These are phyloP conservation scores for Diaporthe sp. DNA, from an alignment of 2,329 filamentous ascomycete species.

Conservation along the genomic window DNA sequence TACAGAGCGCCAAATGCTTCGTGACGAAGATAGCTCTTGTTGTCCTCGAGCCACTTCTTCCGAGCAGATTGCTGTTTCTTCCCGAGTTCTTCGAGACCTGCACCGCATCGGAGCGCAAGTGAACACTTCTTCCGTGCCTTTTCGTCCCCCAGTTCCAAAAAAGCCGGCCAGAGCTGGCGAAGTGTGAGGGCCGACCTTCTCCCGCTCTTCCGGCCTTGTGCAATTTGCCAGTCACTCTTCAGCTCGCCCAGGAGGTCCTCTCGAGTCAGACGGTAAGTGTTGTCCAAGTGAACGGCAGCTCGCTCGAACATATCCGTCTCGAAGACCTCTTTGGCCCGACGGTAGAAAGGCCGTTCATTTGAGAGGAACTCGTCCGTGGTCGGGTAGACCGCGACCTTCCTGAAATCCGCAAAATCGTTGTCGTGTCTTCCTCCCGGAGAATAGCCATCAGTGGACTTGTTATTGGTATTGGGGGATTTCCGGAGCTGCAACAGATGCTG, in stretches of 20 bases:
- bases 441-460: conserved; percentile 33
- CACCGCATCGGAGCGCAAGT: conserved; percentile 55
- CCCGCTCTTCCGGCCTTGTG: conserved; percentile 62
- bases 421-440: conserved; percentile 77
- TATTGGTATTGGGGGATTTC: conserved; percentile 39
- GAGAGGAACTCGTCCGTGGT: conserved; percentile 74
- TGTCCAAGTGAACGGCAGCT: conserved; percentile 70
- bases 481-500: conserved; percentile 52
- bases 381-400: conserved; percentile 72
- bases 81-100: conserved; percentile 60
- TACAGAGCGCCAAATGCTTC: conserved; percentile 72
- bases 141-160: conserved; percentile 52
- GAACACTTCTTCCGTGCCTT: conserved; percentile 48
- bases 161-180: conserved; percentile 51
- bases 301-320: conserved; percentile 53
- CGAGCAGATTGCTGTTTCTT: conserved; percentile 47
- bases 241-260: conserved; percentile 80
- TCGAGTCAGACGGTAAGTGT: conserved; percentile 77
- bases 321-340: conserved; percentile 62
- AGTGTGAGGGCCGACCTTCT: conserved; percentile 55
- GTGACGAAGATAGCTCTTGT: conserved; percentile 67
- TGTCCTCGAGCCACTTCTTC: conserved; percentile 60
- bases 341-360: conserved; percentile 65
- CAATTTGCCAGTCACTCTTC: conserved; percentile 69
- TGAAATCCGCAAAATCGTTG: conserved; percentile 76